Evolutionary conservation across 768 basidiomycete genomes (phyloP).

Genomic region (Albatrellus ellisii): DNA sequence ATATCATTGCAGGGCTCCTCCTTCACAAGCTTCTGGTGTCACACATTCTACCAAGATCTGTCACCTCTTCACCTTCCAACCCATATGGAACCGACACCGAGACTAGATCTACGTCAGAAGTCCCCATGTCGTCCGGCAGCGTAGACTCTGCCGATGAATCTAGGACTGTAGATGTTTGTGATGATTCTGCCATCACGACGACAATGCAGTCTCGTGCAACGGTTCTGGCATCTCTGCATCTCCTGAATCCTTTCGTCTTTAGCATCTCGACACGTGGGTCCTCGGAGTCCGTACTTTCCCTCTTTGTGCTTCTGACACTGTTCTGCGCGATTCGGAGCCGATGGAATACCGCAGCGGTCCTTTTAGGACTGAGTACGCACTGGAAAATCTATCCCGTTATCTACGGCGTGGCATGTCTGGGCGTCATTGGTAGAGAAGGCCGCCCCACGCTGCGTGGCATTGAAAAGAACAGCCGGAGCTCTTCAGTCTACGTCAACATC

Average conservation of each 20-base stretch:
- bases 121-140: no score
- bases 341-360: constrained; percentile 55
- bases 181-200: constrained; percentile 2
- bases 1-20: constrained; percentile 66
- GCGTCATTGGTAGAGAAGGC: constrained; percentile 26
- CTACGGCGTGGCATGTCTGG: constrained; percentile 71
- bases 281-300: constrained; percentile 78
- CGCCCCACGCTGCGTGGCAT: background rate
- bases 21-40: constrained; percentile 50
- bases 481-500: constrained; percentile 31
- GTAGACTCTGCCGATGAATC: no score
- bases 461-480: background rate
- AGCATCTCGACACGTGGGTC: constrained; percentile 96
- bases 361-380: constrained; percentile 76
- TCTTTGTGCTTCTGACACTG: constrained; percentile 63
- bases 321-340: constrained; percentile 40
- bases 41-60: constrained; percentile 28
- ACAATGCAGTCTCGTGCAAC: constrained; percentile 25
- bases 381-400: constrained; percentile 98
- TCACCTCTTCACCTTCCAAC: no score
- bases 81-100: no score
- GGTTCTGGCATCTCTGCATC: constrained; percentile 56
- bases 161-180: background rate
- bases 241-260: constrained; percentile 89
- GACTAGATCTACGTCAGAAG: no score